Percentiles rank a stretch among this genome's conserved stretches.
These are phyloP conservation scores for Coniferiporia weirii DNA, from an alignment of 1,284 basidiomycete species.

Conservation along the genomic window DNA sequence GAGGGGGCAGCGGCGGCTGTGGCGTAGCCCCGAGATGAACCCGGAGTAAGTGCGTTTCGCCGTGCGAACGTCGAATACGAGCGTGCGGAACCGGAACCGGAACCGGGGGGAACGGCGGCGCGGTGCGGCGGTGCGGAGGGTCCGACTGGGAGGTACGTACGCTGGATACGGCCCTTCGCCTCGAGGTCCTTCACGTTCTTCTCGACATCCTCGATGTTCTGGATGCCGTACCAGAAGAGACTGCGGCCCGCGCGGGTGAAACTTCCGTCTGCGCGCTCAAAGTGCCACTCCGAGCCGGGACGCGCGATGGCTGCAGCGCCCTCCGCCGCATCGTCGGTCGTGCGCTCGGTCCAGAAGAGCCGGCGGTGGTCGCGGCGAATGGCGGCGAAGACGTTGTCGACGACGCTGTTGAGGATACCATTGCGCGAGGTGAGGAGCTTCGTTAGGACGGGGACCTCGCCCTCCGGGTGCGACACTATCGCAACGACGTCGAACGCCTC, in stretches of 20 bases:
- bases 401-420: constrained; percentile 89
- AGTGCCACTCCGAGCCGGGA: constrained; percentile 81
- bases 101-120: constrained; percentile 31
- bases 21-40: constrained; percentile 55
- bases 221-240: constrained; percentile 97
- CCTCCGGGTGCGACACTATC: constrained; percentile 88
- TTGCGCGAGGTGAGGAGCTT: constrained; percentile 87
- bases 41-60: constrained; percentile 35
- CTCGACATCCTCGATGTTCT: constrained; percentile 92
- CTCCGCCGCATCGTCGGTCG: constrained; percentile 56
- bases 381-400: constrained; percentile 96
- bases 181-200: constrained; percentile 80
- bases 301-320: not conserved
- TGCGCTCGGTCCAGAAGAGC: constrained; percentile 95
- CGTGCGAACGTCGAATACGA: constrained; percentile 76
- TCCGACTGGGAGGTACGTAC: constrained; percentile 88
- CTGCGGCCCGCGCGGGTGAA: constrained; percentile 93
- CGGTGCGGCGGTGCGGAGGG: constrained; percentile 70
- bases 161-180: constrained; percentile 78
- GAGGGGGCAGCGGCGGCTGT: constrained; percentile 34
- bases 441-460: constrained; percentile 87
- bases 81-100: constrained; percentile 39
- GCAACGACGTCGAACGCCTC: constrained; percentile 96
- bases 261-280: constrained; percentile 95
- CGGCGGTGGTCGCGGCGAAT: constrained; percentile 93